Base-by-base conservation (phyloP, 768 basidiomycete genomes). In the Strobilomyces confusus region DNA sequence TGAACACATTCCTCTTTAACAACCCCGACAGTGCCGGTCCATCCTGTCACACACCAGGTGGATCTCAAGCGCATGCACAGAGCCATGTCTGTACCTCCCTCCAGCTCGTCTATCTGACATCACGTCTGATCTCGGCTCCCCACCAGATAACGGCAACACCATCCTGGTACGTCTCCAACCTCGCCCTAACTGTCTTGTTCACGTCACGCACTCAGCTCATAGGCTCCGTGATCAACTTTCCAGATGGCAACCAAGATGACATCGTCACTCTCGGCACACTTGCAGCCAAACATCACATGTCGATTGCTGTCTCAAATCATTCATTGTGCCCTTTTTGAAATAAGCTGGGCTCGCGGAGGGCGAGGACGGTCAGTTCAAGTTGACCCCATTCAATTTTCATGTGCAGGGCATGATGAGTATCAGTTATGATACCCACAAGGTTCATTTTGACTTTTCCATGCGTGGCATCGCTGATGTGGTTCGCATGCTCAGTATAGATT, bases 351-450 rank as follows among this genome's bases (percentile, higher is more conserved):
- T 26, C 26, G 26, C 26, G 26, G 26, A 26, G 7, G 84, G 84
- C 2, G 74, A 79, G 55, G 71, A 75, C 37, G 82, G 82, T 26
- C 57, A 51, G 38, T 86, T 77, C 60, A 80, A 79, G 54, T 65
- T 88, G 22, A 69, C 77, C 34, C 86, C 83, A 0, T 98, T 98
- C 65, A 95, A 98, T 71, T 99, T 99, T 70, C 75, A 84, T 20
- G 86, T 98, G 2, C 77, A 80, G 3, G 95, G 95, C 4, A 95
- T 99, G 22, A 98, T 95, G 3, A 87, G 86, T 61, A 91, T 98
- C 51, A 94, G 92, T 56, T 97, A 95, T 68, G 95, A 99, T 75
- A 92, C 92, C 8, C 94, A 97, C 74, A 95, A 95, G 75, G 90
- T 87, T 40, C 14, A 54, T 17, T 22, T 33, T 12, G 4, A n/a